Conservation (phyloP, 805 yeast genomes). For the Metschnikowia orientalis region DNA sequence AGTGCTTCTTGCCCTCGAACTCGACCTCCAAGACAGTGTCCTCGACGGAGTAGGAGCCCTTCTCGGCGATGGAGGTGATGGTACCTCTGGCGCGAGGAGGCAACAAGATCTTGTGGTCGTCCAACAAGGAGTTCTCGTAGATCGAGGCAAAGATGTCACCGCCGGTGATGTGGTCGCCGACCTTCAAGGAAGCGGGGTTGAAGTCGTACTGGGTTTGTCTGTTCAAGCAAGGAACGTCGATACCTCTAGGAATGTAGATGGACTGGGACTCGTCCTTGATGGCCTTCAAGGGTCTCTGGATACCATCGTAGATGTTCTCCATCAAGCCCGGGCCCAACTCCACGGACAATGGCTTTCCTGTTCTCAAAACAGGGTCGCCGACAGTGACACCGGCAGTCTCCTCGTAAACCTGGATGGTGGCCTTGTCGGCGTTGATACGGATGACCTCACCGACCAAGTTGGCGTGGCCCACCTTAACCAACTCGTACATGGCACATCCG, state of each 20-base stretch:
- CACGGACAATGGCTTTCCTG: constrained; percentile 98
- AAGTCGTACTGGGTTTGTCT: constrained; percentile 82
- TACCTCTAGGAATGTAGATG: constrained; percentile 98
- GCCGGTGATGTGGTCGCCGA: constrained; percentile 97
- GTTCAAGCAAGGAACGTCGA: constrained; percentile 91
- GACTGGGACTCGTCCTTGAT: constrained; percentile 84
- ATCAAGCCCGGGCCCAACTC: constrained; percentile 99
- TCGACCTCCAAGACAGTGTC: constrained; percentile 90
- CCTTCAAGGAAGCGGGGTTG: constrained; percentile 71
- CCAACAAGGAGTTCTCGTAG: constrained; percentile 87
- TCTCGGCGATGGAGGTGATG: constrained; percentile 78
- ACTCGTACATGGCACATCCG: constrained; percentile 99
- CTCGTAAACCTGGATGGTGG: constrained; percentile 98
- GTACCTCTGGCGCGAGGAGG: constrained; percentile 99
- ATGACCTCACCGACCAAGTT: constrained; percentile 97
- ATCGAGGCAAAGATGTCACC: constrained; percentile 96
- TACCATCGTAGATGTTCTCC: constrained; percentile 99
- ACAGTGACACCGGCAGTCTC: constrained; percentile 99
- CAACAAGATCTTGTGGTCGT: constrained; percentile 88
- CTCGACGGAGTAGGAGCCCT: constrained; percentile 88
- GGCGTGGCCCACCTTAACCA: constrained; percentile 97
- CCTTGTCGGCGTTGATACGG: constrained; percentile 93
- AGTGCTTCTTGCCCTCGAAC: constrained; percentile 78
- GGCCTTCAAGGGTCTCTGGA: constrained; percentile 96
- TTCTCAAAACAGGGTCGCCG: constrained; percentile 97